Evolutionary conservation across 169 alveolate species (phyloP).

Genomic region (Eimeria acervulina): DNA sequence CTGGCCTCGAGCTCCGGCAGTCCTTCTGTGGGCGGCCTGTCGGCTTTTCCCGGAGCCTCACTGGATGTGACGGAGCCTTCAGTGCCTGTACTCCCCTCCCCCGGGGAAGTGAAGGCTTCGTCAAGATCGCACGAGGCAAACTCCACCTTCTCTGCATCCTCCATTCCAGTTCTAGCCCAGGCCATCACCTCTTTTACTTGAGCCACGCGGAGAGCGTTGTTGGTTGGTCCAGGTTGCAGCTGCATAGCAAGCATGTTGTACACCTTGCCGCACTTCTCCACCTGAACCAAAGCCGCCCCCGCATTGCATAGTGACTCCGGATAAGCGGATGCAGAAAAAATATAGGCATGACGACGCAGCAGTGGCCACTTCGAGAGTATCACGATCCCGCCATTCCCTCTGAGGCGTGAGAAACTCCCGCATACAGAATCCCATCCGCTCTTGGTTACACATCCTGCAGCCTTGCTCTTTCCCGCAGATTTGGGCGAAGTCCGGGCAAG

Average conservation of each 20-base stretch:
- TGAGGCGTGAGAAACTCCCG: conserved; percentile 72
- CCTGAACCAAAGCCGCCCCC: conserved; percentile 91
- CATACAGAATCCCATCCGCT: conserved; percentile 82
- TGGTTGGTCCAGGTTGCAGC: conserved; percentile 88
- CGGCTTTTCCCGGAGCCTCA: background rate
- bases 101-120: conserved; percentile 45
- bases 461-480: background rate
- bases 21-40: conserved; percentile 4
- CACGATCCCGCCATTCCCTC: conserved; percentile 87
- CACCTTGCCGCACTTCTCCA: conserved; percentile 84
- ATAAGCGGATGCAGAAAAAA: conserved; percentile 81
- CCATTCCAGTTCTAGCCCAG: conserved; percentile 89
- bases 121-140: conserved; percentile 85
- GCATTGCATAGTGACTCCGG: conserved; percentile 88
- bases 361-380: conserved; percentile 87
- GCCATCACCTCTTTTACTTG: conserved; percentile 88
- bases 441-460: background rate
- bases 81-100: conserved; percentile 33
- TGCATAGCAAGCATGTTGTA: conserved; percentile 91
- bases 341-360: conserved; percentile 86
- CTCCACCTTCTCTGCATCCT: conserved; percentile 82
- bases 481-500: conserved; percentile 58
- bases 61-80: conserved; percentile 24
- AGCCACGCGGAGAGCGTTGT: conserved; percentile 85
- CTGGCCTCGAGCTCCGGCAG: conserved; percentile 44